Base-by-base conservation (phyloP, 306 rosid genomes). In the Corylus avellana region DNA sequence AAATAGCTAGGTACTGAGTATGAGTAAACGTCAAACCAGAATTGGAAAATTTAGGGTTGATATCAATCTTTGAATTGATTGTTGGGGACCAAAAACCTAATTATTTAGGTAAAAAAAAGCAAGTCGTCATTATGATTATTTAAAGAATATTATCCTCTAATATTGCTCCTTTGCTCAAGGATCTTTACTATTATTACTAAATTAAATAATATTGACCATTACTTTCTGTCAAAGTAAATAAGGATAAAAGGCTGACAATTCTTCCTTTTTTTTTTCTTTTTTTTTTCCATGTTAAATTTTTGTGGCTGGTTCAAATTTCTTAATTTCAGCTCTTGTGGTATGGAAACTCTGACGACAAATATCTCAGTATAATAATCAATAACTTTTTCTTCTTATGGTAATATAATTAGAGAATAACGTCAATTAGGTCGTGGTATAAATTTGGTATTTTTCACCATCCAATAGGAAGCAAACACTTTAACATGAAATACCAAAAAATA, bases 181-280 rank as follows among this genome's bases (percentile, higher is more conserved):
- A 82, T 37, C 63, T 51, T 12, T 27, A 0, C 18, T 42, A 49
- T 55, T 59, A 18, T 20, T 76, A 44, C 16, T 47, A 62, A 27
- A 46, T 70, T 74, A 55, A 78, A 80, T 70, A 35, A 73, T 16
- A 80, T 80, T 80, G 84, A 82, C 87, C 79, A 22, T 35, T 63
- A 77, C 75, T 79, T 47, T 18, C 35, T 67, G 53, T 64, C 81
- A 57, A 37, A 35, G 37, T 53, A 25, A 71, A 63, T 32, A 22
- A 22, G 70, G 39, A 63, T 63, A 35, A 62, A 62, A 48, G 12
- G 69, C 20, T 12, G 10, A 62, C 7, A 27, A 32, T 63, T 16
- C n/a, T 8, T 5, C 35, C 35, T 32, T 1, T 1, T 32, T 32
- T 1, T 32, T 32, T 1, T 32, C 1, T 3, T 32, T 32, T 32